Conservation (phyloP, 2,329 filamentous ascomycete genomes). For the Colletotrichum scovillei region DNA sequence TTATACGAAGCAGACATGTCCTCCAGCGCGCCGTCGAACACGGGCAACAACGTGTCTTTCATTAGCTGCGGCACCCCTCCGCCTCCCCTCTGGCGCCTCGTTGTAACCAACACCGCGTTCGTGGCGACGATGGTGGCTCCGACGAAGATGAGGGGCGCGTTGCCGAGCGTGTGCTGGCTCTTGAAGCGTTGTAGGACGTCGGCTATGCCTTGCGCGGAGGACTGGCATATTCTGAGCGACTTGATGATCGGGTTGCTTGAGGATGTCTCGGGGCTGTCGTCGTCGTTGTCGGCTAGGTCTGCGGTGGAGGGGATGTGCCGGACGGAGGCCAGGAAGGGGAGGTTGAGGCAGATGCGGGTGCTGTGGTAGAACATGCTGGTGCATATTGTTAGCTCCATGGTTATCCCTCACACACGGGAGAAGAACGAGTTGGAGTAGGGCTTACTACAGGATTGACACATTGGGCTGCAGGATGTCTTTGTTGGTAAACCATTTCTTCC, state of each 20-base stretch:
- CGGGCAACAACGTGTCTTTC: slow-evolving; percentile 5
- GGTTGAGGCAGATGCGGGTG: slow-evolving; percentile 19
- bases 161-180: slow-evolving; percentile 9
- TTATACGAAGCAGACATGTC: slow-evolving; percentile 10
- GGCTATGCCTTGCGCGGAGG: neutral
- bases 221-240: slow-evolving; percentile 7
- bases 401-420: too few species aligned
- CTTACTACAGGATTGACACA: slow-evolving; percentile 19
- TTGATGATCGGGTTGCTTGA: neutral
- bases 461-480: slow-evolving; percentile 23
- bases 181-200: slow-evolving; percentile 16
- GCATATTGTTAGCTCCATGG: too few species aligned
- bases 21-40: neutral
- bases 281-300: neutral
- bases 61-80: neutral
- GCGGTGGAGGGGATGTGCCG: neutral
- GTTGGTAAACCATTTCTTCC: slow-evolving; percentile 27
- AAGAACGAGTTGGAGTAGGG: too few species aligned
- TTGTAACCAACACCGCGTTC: slow-evolving; percentile 12
- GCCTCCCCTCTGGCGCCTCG: neutral
- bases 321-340: slow-evolving; percentile 26
- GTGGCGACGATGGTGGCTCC: slow-evolving; percentile 12
- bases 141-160: slow-evolving; percentile 4
- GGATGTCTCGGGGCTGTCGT: neutral
- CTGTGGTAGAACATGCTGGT: slow-evolving; percentile 14